Conservation (phyloP, 441 rosid genomes). For the Isatis lusitanica region DNA sequence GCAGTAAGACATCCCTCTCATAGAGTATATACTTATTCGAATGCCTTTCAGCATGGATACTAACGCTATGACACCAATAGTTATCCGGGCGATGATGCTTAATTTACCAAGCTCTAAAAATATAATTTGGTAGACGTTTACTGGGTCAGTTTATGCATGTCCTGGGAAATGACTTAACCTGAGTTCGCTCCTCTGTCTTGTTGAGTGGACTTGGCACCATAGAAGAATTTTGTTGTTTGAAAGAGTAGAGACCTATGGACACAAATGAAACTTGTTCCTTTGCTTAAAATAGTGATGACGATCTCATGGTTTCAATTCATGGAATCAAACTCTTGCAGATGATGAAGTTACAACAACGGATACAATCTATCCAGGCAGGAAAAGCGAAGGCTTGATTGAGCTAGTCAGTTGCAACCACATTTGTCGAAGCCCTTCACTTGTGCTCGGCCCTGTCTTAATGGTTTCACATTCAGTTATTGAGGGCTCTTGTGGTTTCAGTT, state of each 20-base stretch:
- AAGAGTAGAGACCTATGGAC: neutral
- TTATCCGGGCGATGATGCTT: neutral
- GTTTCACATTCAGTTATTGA: slow-evolving; percentile 11
- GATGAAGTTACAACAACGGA: slow-evolving; percentile 76
- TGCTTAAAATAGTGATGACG: neutral
- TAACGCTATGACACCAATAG: neutral
- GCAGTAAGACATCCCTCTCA: slow-evolving; percentile 50
- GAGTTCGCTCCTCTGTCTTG: neutral
- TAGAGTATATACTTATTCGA: neutral
- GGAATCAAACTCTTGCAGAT: slow-evolving; percentile 48
- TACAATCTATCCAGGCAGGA: slow-evolving; percentile 84
- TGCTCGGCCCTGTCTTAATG: slow-evolving; percentile 3
- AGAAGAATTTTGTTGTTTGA: slow-evolving; percentile 5
- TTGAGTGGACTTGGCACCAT: neutral
- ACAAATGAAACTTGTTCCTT: slow-evolving; percentile 11
- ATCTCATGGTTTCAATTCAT: slow-evolving; percentile 14
- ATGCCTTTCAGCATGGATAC: neutral
- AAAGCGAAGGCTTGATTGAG: slow-evolving; percentile 69
- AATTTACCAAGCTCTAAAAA: neutral
- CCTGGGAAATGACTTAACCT: neutral
- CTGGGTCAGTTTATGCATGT: neutral
- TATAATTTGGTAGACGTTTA: neutral
- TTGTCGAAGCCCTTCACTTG: neutral
- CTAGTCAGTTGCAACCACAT: slow-evolving; percentile 22
- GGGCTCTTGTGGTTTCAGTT: slow-evolving; percentile 25